These are phyloP conservation scores for Leptographium procerum DNA, from an alignment of 2,329 filamentous ascomycete species.

Conservation along the genomic window DNA sequence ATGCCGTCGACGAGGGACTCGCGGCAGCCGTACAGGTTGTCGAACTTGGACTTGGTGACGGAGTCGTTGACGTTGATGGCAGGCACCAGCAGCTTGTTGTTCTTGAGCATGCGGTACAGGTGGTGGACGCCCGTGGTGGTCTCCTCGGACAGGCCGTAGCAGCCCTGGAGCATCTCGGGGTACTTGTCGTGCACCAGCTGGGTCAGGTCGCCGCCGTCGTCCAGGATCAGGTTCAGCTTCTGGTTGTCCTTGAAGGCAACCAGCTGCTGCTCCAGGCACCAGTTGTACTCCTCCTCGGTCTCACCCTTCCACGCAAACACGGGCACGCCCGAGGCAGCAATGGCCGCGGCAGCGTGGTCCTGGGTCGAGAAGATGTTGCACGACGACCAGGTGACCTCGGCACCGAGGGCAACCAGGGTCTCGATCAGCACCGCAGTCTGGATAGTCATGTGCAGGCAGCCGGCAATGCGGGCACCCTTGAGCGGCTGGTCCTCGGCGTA, in stretches of 20 bases:
- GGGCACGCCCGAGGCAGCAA: conserved; percentile 84
- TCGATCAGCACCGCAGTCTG: conserved; percentile 99
- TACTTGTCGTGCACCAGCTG: conserved; percentile 95
- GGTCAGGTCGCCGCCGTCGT: conserved; percentile 96
- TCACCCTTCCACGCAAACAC: conserved; percentile 75
- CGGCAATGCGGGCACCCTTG: conserved; percentile 87
- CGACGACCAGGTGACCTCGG: conserved; percentile 96
- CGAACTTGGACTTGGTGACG: conserved; percentile 99
- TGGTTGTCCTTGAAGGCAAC: conserved; percentile 91
- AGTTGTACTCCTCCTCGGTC: conserved; percentile 99
- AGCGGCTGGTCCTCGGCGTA: conserved; percentile 90
- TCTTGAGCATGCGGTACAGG: conserved; percentile 96
- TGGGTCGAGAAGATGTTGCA: conserved; percentile 99
- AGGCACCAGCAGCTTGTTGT: conserved; percentile 77
- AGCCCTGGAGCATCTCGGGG: conserved; percentile 95
- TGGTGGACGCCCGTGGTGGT: conserved; percentile 99
- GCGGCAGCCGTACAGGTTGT: conserved; percentile 99
- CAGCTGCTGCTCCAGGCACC: conserved; percentile 99
- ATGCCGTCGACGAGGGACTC: conserved; percentile 98
- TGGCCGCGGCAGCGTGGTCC: conserved; percentile 95
- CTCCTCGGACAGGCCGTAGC: conserved; percentile 98
- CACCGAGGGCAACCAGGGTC: conserved; percentile 87
- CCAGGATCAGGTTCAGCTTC: conserved; percentile 96
- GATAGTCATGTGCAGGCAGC: conserved; percentile 99
- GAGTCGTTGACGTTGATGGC: conserved; percentile 99